Conservation (phyloP, 805 yeast species). For the Henningerozyma blattae region DNA sequence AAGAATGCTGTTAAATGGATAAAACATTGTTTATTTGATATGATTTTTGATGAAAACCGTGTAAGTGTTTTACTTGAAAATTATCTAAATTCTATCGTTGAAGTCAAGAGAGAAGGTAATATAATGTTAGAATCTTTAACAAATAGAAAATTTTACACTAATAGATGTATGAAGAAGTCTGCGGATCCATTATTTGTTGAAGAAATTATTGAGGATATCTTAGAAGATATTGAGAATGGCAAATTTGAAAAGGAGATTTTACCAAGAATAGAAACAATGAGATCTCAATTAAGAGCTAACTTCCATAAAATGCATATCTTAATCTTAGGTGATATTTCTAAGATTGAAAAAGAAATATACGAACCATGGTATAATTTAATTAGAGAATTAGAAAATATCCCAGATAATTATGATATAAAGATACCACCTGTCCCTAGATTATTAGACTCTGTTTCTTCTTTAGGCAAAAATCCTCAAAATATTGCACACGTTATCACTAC, state of each 20-base stretch:
- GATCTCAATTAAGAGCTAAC: conserved; percentile 37
- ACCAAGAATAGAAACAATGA: conserved; percentile 31
- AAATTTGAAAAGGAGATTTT: conserved; percentile 27
- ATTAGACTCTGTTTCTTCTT: conserved; percentile 37
- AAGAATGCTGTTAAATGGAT: conserved; percentile 67
- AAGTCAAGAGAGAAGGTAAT: conserved; percentile 29
- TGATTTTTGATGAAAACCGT: conserved; percentile 63
- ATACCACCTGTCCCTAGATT: conserved; percentile 39
- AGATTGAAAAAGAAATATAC: conserved; percentile 25
- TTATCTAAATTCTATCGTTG: conserved; percentile 27
- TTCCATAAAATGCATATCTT: conserved; percentile 53
- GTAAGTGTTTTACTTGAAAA: conserved; percentile 43
- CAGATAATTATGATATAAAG: conserved; percentile 1
- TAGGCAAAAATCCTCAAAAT: conserved; percentile 38
- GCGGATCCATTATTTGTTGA: conserved; percentile 59
- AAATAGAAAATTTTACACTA: conserved; percentile 38
- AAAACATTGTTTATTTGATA: conserved; percentile 46
- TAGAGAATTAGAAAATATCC: conserved; percentile 6
- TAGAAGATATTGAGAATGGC: conserved; percentile 43
- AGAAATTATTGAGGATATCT: conserved; percentile 34
- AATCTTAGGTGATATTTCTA: conserved; percentile 55
- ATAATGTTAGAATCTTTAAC: conserved; percentile 56
- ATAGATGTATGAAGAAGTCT: conserved; percentile 53
- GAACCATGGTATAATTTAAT: conserved; percentile 15
- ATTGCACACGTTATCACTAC: conserved; percentile 56